Evolutionary conservation across 1,139 yeast genomes (phyloP).

Genomic region (Hyphopichia pseudoburtonii): DNA sequence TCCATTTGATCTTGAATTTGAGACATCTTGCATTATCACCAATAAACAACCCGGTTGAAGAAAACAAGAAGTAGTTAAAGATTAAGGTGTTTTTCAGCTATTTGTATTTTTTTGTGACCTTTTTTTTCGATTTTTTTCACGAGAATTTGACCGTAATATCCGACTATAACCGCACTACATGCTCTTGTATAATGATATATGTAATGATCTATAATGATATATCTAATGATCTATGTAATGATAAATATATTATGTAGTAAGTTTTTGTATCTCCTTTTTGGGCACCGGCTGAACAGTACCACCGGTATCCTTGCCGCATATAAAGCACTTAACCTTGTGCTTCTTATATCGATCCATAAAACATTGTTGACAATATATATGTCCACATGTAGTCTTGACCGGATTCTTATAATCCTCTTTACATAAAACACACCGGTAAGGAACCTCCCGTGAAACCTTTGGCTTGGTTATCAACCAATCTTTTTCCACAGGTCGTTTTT

Average conservation of each 20-base stretch:
- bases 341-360: conserved; percentile 52
- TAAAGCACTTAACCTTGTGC: conserved; percentile 45
- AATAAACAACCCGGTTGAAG: background rate
- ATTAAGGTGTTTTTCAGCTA: too few relatives aligned
- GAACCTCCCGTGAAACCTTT: conserved; percentile 23
- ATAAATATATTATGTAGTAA: conserved; percentile 5
- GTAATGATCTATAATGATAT: too few relatives aligned
- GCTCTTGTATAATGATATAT: too few relatives aligned
- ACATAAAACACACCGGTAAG: conserved; percentile 69
- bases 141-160: too few relatives aligned
- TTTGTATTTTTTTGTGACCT: background rate
- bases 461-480: conserved; percentile 55
- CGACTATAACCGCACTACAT: too few relatives aligned
- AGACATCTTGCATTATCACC: conserved; percentile 24
- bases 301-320: conserved; percentile 59
- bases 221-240: too few relatives aligned
- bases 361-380: conserved; percentile 66
- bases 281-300: conserved; percentile 42
- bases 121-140: background rate
- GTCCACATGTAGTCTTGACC: conserved; percentile 63
- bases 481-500: conserved; percentile 63
- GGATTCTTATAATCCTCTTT: conserved; percentile 56
- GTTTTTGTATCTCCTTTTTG: conserved; percentile 12
- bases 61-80: too few relatives aligned
- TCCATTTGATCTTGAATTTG: conserved; percentile 44